phyloP scores from a whole-genome alignment of 305 asterid genomes.

The Rubia balearica region DNA sequence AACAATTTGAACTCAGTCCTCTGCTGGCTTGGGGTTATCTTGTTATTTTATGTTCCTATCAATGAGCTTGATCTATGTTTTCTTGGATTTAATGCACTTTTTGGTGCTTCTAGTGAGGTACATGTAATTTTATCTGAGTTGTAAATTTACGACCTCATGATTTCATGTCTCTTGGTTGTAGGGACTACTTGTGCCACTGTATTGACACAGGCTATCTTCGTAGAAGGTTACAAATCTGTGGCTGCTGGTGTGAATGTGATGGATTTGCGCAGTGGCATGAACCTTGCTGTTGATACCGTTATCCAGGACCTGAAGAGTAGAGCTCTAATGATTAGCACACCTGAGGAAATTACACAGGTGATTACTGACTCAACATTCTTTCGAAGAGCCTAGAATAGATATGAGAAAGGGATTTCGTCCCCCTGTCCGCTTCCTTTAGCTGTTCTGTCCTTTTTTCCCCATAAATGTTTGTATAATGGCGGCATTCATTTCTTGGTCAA shows the following conservation, averaged over 20 bases:
- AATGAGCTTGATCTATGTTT: background rate
- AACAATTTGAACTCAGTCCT: background rate
- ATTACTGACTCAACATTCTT: conserved; percentile 1
- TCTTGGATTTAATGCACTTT: background rate
- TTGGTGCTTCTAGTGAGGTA: background rate
- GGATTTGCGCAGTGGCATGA: conserved; percentile 87
- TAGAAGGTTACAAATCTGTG: conserved; percentile 83
- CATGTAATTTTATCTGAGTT: background rate
- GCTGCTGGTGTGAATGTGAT: conserved; percentile 82
- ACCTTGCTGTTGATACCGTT: conserved; percentile 73
- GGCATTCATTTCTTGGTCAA: background rate
- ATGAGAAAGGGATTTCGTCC: background rate
- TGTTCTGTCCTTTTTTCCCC: background rate
- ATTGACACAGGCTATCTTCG: conserved; percentile 74
- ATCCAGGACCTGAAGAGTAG: conserved; percentile 68
- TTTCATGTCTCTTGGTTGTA: conserved; percentile 28
- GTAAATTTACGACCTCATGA: background rate
- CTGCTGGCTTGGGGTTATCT: background rate
- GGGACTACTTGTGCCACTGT: conserved; percentile 96
- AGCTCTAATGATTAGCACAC: conserved; percentile 82
- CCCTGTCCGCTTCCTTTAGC: background rate
- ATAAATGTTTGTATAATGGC: no score
- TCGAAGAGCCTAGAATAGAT: background rate
- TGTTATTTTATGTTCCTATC: background rate
- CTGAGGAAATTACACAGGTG: conserved; percentile 92